Percentiles rank a stretch among this genome's conserved stretches.
These are phyloP conservation scores for Casuarina cunninghamiana DNA, from an alignment of 306 rosid species.

Conservation along the genomic window DNA sequence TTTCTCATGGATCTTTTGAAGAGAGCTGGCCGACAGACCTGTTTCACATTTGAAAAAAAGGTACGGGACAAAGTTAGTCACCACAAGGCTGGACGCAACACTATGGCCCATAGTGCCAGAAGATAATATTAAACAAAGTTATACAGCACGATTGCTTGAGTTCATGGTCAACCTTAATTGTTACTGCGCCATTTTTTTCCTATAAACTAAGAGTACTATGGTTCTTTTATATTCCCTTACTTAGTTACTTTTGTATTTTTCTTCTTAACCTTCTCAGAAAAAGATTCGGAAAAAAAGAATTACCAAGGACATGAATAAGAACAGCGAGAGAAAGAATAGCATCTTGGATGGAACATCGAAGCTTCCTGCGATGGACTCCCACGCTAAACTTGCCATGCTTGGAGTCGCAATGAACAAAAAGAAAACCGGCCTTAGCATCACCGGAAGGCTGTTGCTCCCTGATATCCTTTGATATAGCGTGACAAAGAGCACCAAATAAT, in stretches of 20 bases:
- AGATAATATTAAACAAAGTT: no score
- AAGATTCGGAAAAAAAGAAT: background rate
- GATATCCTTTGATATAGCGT: background rate
- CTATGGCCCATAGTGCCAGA: no score
- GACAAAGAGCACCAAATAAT: background rate
- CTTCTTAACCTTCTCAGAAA: no score
- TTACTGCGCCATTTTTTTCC: no score
- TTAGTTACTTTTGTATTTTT: no score
- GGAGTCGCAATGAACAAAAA: background rate
- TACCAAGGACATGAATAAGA: background rate
- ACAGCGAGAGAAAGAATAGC: slow-evolving; percentile 6
- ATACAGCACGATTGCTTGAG: no score
- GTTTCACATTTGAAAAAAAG: background rate
- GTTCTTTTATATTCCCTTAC: no score
- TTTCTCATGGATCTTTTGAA: slow-evolving; percentile 29
- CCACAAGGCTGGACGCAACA: no score
- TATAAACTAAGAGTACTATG: no score
- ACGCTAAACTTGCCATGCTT: background rate
- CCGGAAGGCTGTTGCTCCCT: background rate
- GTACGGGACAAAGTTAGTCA: no score
- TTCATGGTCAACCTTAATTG: no score
- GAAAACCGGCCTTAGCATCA: background rate
- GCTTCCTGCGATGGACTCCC: background rate
- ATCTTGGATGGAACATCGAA: slow-evolving; percentile 1
- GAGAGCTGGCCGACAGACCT: slow-evolving; percentile 30